Evolutionary conservation across 2,329 filamentous ascomycete species (phyloP).

Genomic region (Rutstroemia sp.): DNA sequence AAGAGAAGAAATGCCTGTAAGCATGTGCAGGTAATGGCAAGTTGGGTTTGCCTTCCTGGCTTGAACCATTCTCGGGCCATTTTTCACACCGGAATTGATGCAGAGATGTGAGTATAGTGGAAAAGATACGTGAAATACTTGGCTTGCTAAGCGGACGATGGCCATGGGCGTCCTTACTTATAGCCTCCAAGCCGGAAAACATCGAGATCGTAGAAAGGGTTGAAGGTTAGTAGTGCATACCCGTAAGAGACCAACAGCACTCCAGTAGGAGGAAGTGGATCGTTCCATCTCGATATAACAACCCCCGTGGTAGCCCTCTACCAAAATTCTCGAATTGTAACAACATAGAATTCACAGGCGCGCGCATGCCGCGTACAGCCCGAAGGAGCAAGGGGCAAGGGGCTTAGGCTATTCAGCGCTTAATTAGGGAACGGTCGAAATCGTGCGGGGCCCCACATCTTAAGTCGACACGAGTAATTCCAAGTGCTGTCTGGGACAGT

Average conservation of each 20-base stretch:
- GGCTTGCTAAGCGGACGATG: too few relatives aligned
- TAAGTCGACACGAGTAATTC: not conserved
- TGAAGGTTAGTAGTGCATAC: too few relatives aligned
- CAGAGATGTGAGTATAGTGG: not conserved
- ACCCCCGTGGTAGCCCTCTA: not conserved
- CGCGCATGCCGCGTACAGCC: not conserved
- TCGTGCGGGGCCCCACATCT: not conserved
- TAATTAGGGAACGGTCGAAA: not conserved
- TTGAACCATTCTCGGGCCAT: not conserved
- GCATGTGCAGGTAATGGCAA: not conserved
- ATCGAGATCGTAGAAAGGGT: too few relatives aligned
- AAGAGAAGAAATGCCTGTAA: slow-evolving; percentile 61
- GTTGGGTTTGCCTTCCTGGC: not conserved
- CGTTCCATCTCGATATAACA: not conserved
- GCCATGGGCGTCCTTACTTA: too few relatives aligned
- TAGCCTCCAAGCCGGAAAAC: too few relatives aligned
- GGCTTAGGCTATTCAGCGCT: not conserved
- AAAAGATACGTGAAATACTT: not conserved
- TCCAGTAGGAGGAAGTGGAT: not conserved
- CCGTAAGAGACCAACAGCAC: too few relatives aligned
- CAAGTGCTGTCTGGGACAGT: too few relatives aligned
- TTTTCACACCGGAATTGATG: not conserved
- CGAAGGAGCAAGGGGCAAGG: not conserved
- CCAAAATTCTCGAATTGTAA: not conserved
- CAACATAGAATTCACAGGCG: not conserved